Evolutionary conservation across 331 rosid species (phyloP).

Genomic region (Dryas integrifolia): DNA sequence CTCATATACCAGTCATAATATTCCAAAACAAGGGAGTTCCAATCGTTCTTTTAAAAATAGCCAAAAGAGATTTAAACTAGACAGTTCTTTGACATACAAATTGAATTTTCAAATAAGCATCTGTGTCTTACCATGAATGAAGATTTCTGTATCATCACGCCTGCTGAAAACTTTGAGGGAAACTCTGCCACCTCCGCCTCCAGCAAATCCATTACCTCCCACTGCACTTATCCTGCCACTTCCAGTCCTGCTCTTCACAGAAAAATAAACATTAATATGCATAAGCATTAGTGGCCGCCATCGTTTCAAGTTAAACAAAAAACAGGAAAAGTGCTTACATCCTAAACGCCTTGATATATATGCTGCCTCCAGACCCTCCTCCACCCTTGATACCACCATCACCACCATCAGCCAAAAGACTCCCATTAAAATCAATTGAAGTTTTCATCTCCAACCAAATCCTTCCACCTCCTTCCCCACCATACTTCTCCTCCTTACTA

Average conservation of each 20-base stretch:
- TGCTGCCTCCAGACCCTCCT: slow-evolving; percentile 98
- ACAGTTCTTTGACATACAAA: not conserved
- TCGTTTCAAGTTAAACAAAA: not conserved
- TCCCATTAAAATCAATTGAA: slow-evolving; percentile 48
- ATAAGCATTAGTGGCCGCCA: slow-evolving; percentile 17
- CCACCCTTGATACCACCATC: slow-evolving; percentile 87
- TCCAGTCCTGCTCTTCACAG: slow-evolving; percentile 81
- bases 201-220: slow-evolving; percentile 88
- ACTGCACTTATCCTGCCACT: slow-evolving; percentile 71
- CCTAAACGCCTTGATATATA: slow-evolving; percentile 59
- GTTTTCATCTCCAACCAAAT: slow-evolving; percentile 43
- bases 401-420: slow-evolving; percentile 79
- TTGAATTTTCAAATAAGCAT: slow-evolving; percentile 15
- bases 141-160: slow-evolving; percentile 67
- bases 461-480: slow-evolving; percentile 96
- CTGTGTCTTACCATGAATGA: slow-evolving; percentile 62
- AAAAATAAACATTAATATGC: slow-evolving; percentile 21
- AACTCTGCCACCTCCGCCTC: slow-evolving; percentile 97
- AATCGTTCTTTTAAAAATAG: not conserved
- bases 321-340: slow-evolving; percentile 49
- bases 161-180: slow-evolving; percentile 88
- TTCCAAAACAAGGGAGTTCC: not conserved
- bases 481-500: slow-evolving; percentile 62
- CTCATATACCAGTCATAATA: not conserved
- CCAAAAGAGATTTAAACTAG: not conserved